A percentile compares a stretch with the other conserved stretches of the same genome.
Conservation (phyloP, 176 grass and related monocot species). For the barley (Hordeum vulgare) region MorexV3_pseudomolecules_assembly NC_058523.1:121695883-121696382, state of each 20-base stretch:
- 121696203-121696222: background rate
- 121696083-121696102: background rate
- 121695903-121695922: too few relatives aligned
- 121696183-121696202: background rate
- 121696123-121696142: constrained; percentile 2
- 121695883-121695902: too few relatives aligned
- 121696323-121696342: background rate
- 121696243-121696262: background rate
- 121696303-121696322: background rate
- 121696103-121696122: background rate
- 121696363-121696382: background rate
- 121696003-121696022: background rate
- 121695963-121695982: background rate
- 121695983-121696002: background rate
- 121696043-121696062: constrained; percentile 12
- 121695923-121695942: too few relatives aligned
- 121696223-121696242: background rate
- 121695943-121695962: too few relatives aligned
- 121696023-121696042: constrained; percentile 18
- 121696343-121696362: too few relatives aligned
- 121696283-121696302: too few relatives aligned
- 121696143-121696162: constrained; percentile 1
- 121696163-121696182: background rate
- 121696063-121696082: background rate
- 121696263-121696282: too few relatives aligned